Percentiles rank a stretch among this genome's conserved stretches.
Evolutionary conservation across 257 asterid genomes (phyloP).

Genomic region (Thymus quinquecostatus): DNA sequence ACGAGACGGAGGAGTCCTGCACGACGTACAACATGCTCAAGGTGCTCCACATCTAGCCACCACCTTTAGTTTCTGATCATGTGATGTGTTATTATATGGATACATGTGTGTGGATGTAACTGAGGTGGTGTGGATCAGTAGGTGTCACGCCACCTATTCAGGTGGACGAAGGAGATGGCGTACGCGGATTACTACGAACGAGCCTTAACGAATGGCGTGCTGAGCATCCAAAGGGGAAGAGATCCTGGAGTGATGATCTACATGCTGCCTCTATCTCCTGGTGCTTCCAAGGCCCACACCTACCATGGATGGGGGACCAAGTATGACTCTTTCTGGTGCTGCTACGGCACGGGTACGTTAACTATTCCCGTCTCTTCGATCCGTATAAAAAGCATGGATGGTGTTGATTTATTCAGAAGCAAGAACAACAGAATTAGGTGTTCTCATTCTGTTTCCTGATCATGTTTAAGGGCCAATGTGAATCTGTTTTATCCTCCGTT

Average conservation of each 20-base stretch:
- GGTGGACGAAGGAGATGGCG: conserved; percentile 88
- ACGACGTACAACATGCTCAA: conserved; percentile 93
- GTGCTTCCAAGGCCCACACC: conserved; percentile 80
- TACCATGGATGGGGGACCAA: conserved; percentile 85
- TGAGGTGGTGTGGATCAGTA: conserved; percentile 21
- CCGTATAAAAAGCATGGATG: background rate
- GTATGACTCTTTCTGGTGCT: conserved; percentile 84
- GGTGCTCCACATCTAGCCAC: conserved; percentile 37
- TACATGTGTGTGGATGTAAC: background rate
- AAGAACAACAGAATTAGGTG: background rate
- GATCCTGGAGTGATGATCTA: conserved; percentile 91
- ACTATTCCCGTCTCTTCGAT: background rate
- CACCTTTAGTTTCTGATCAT: background rate
- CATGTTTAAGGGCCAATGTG: background rate
- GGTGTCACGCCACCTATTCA: conserved; percentile 83
- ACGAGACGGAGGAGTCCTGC: conserved; percentile 85
- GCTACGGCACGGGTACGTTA: conserved; percentile 90
- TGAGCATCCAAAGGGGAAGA: conserved; percentile 85
- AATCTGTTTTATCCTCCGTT: background rate
- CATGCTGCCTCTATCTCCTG: conserved; percentile 79
- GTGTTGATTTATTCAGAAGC: background rate
- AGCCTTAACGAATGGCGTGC: conserved; percentile 85
- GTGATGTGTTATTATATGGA: background rate
- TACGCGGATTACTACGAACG: conserved; percentile 92
- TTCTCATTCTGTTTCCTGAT: background rate